Evolutionary conservation across 2,329 filamentous ascomycete genomes (phyloP).

Genomic region (Aspergillus sp.): DNA sequence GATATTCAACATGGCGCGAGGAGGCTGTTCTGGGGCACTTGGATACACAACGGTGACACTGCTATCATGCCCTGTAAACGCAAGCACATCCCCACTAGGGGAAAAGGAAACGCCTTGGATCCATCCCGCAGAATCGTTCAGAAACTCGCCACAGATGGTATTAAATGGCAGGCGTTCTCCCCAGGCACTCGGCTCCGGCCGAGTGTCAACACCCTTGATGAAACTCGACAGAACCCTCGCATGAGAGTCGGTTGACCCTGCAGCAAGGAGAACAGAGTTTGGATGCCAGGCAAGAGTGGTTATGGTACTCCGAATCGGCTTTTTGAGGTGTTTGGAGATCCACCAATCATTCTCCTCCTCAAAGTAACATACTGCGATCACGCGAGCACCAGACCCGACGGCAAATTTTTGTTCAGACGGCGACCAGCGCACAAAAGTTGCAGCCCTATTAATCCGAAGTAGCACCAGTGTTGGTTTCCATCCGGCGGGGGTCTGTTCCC

Average conservation of each 20-base stretch:
- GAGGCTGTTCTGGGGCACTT: conserved; percentile 83
- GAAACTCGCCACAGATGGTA: conserved; percentile 92
- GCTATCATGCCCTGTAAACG: conserved; percentile 93
- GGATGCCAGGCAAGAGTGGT: conserved; percentile 96
- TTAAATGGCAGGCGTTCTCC: conserved; percentile 96
- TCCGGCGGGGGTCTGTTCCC: conserved; percentile 87
- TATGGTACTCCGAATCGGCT: conserved; percentile 95
- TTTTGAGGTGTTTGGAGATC: conserved; percentile 99
- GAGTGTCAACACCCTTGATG: conserved; percentile 88
- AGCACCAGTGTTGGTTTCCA: conserved; percentile 98
- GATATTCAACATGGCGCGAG: conserved; percentile 84
- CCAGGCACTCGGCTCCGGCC: conserved; percentile 86
- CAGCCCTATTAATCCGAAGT: conserved; percentile 92
- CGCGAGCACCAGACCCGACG: conserved; percentile 89
- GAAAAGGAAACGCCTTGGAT: conserved; percentile 92
- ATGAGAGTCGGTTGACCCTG: conserved; percentile 95
- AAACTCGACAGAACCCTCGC: conserved; percentile 93
- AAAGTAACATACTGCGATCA: conserved; percentile 97
- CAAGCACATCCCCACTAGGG: conserved; percentile 86
- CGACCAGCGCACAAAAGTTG: conserved; percentile 96
- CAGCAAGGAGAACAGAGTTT: conserved; percentile 91
- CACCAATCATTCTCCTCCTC: conserved; percentile 99
- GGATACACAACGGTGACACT: conserved; percentile 97
- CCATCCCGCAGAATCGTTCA: conserved; percentile 97
- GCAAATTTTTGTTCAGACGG: conserved; percentile 97